Conservation (phyloP, 768 basidiomycete genomes). For the Termitomyces sp. region DNA sequence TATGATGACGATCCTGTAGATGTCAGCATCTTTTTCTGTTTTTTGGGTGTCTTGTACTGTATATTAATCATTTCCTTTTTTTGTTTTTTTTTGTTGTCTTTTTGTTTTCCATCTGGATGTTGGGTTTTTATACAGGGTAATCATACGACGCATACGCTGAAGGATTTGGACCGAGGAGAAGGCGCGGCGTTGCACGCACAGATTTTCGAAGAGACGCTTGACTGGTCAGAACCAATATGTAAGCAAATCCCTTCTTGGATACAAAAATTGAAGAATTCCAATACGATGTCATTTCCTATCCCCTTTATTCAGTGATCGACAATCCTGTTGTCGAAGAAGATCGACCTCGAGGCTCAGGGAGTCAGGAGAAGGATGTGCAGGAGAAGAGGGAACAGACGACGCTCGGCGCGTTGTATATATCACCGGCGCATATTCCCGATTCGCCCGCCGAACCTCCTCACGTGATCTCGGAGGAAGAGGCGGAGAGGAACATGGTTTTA, state of each 20-base stretch:
- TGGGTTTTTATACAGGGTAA: conserved; percentile 52
- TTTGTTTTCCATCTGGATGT: not conserved
- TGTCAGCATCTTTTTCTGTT: conserved; percentile 54
- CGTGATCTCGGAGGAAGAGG: conserved; percentile 61
- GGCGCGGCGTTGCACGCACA: conserved; percentile 80
- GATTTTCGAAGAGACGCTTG: conserved; percentile 79
- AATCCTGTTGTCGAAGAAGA: conserved; percentile 52
- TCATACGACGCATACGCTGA: conserved; percentile 64
- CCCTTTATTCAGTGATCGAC: conserved; percentile 46
- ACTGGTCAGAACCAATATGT: conserved; percentile 83
- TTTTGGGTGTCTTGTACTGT: conserved; percentile 33
- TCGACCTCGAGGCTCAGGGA: conserved; percentile 54
- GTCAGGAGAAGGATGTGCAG: conserved; percentile 63
- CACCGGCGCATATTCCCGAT: conserved; percentile 66
- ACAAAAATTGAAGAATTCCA: conserved; percentile 12
- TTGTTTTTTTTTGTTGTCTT: conserved; percentile 17
- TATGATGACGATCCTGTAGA: conserved; percentile 87
- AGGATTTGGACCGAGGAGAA: conserved; percentile 84
- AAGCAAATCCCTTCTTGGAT: conserved; percentile 32
- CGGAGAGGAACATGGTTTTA: conserved; percentile 50
- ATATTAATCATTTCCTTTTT: conserved; percentile 43
- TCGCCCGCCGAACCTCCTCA: conserved; percentile 64
- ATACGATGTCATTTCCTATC: conserved; percentile 8
- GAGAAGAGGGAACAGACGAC: conserved; percentile 77
- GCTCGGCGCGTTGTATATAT: conserved; percentile 70